Evolutionary conservation across 108 stramenopile genomes (phyloP), one percentile per base, ranked within the genome.

Genomic region (Fistulifera solaris): DNA sequence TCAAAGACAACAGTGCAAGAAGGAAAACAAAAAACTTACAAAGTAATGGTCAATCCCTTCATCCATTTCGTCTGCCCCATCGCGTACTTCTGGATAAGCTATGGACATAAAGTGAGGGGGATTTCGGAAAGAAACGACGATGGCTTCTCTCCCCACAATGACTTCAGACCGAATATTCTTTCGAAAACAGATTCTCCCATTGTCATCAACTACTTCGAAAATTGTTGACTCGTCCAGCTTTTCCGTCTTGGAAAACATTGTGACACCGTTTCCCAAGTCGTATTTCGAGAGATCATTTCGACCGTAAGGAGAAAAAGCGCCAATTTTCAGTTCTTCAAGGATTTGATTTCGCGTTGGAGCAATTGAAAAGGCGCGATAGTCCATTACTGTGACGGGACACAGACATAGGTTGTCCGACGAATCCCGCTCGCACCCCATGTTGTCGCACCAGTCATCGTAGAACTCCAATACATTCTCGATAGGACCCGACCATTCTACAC

Each of bases 51-150:
- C 80, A 23, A 84, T 64, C 5, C 69, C 70, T 12, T 78, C 83
- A 19, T 81, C 81, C 0, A 77, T 83, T 57, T 87, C 86, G 52
- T 76, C 68, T 14, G 53, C 42, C 4, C 81, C 80, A 54, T 83
- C 81, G 3, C 76, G 56, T 21, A 52, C 11, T 40, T 65, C 69
- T 15, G 56, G 55, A 22, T 76, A 81, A 10, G 73, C 55, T 39
- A 62, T 26, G 27, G 58, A 56, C 38, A 82, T 72, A 53, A 80
- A 82, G 35, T 71, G 67, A 24, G 74, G 70, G 4, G 50, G 50
- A 11, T 51, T 51, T 5, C 50, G 22, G 50, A 51, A 51, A n/a
- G 50, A 51, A 7, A 26, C 23, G 21, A n/a, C 31, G 31, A 35
- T 35, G 8, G 31, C 23, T 51, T 18, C 23, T 51, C 19, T 23